A percentile compares a stretch with the other conserved stretches of the same genome.
Evolutionary conservation across 2,329 filamentous ascomycete genomes (phyloP).

Genomic region (Aureobasidium sp.): DNA sequence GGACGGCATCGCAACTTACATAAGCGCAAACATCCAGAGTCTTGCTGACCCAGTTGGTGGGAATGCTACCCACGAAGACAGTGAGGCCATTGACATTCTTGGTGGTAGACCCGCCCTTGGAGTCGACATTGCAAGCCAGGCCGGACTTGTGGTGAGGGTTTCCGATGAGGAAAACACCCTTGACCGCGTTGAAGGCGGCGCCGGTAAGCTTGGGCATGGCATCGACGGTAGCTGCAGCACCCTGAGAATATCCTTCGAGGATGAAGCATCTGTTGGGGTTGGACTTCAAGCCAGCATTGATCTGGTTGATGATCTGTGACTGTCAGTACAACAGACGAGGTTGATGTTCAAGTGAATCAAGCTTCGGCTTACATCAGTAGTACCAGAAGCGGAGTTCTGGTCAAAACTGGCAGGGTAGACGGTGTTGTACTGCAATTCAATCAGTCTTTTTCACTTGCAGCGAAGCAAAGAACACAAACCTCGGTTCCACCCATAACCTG

Average conservation of each 20-base stretch:
- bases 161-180: slow-evolving; percentile 30
- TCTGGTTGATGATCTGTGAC: slow-evolving; percentile 25
- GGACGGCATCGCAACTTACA: slow-evolving; percentile 18
- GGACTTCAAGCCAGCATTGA: slow-evolving; percentile 20
- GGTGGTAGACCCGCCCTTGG: slow-evolving; percentile 27
- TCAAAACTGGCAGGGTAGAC: slow-evolving; percentile 25
- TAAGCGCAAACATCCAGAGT: slow-evolving; percentile 30
- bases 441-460: not conserved
- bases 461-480: not conserved
- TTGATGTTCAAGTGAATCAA: not conserved
- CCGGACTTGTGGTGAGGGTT: slow-evolving; percentile 27
- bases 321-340: not conserved
- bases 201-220: slow-evolving; percentile 27
- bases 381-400: slow-evolving; percentile 24
- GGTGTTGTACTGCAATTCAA: slow-evolving; percentile 22
- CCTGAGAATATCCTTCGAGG: slow-evolving; percentile 31
- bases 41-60: slow-evolving; percentile 27
- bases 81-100: slow-evolving; percentile 24
- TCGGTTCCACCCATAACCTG: slow-evolving; percentile 25
- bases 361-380: slow-evolving; percentile 19
- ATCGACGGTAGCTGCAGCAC: slow-evolving; percentile 28
- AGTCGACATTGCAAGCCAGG: slow-evolving; percentile 29
- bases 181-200: slow-evolving; percentile 26
- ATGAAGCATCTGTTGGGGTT: slow-evolving; percentile 28
- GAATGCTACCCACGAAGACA: slow-evolving; percentile 17